Conservation (phyloP, 1,284 basidiomycete species). For the Neotropicomus parvogracilis region DNA sequence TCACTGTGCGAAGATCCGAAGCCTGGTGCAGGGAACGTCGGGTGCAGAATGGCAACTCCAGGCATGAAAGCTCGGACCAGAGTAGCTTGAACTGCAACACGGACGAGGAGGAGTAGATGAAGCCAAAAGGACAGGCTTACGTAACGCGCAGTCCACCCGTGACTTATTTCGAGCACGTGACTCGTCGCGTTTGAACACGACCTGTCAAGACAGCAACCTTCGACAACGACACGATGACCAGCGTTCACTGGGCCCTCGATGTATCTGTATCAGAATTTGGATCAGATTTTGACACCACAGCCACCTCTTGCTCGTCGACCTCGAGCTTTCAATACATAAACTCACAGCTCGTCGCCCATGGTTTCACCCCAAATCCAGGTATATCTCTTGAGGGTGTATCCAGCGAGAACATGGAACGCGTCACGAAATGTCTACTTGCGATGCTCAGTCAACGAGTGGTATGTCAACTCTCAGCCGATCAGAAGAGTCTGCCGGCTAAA, state of each 20-base stretch:
- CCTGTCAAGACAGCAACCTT: too few relatives aligned
- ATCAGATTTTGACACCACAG: slow-evolving; percentile 41
- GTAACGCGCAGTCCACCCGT: slow-evolving; percentile 30
- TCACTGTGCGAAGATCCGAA: slow-evolving; percentile 31
- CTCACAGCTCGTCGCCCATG: slow-evolving; percentile 46
- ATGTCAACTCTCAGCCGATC: slow-evolving; percentile 32
- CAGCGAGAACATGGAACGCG: slow-evolving; percentile 58
- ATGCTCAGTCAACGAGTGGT: slow-evolving; percentile 79
- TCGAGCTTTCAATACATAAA: slow-evolving; percentile 43
- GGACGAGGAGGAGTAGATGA: slow-evolving; percentile 7
- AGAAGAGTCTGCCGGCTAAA: slow-evolving; percentile 2
- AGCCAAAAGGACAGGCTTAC: slow-evolving; percentile 16
- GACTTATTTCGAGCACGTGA: slow-evolving; percentile 31
- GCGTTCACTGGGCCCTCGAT: slow-evolving; percentile 46
- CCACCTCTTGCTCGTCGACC: slow-evolving; percentile 43
- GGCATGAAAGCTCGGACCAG: slow-evolving; percentile 34
- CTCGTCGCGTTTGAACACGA: slow-evolving; percentile 30
- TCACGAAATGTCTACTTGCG: slow-evolving; percentile 73
- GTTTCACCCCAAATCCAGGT: slow-evolving; percentile 65
- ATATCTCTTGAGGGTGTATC: slow-evolving; percentile 44
- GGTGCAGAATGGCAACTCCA: slow-evolving; percentile 35
- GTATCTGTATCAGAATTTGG: slow-evolving; percentile 39
- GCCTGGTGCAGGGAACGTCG: slow-evolving; percentile 30
- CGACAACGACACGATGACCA: slow-evolving; percentile 3
- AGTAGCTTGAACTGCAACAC: slow-evolving; percentile 16